Conservation (phyloP, 176 grass and related monocot species). For the Rhynchospora tenuis region DNA sequence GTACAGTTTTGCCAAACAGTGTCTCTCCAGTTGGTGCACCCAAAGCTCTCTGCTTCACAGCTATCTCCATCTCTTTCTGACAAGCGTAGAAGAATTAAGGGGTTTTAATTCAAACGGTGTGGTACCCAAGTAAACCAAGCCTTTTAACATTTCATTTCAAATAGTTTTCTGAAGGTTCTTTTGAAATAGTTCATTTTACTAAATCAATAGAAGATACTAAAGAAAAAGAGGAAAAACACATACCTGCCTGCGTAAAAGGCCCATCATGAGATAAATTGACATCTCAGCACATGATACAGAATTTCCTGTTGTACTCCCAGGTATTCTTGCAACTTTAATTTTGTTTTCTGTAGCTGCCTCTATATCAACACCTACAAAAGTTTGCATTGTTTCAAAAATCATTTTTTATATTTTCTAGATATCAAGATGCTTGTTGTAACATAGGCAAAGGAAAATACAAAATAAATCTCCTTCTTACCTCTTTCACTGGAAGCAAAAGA, state of each 20-base stretch:
- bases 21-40: constrained; percentile 79
- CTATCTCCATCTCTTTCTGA: constrained; percentile 80
- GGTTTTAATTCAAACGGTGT: neutral
- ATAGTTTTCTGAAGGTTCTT: neutral
- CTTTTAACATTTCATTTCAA: neutral
- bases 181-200: neutral
- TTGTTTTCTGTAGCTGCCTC: constrained; percentile 69
- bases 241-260: constrained; percentile 84
- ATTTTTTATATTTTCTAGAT: neutral
- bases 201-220: neutral
- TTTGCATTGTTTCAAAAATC: neutral
- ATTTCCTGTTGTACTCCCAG: constrained; percentile 82
- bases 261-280: constrained; percentile 83
- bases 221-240: neutral
- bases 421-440: neutral
- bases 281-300: constrained; percentile 74
- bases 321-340: constrained; percentile 95
- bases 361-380: constrained; percentile 67
- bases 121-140: neutral
- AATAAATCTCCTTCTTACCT: too few species aligned
- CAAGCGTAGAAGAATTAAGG: constrained; percentile 24
- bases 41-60: constrained; percentile 52
- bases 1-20: constrained; percentile 87
- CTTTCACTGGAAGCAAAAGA: neutral
- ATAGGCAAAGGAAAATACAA: neutral